Evolutionary conservation across 176 grass and related monocot genomes (phyloP), one percentile per base, ranked within the genome.

Genomic region (Carex parvula): DNA sequence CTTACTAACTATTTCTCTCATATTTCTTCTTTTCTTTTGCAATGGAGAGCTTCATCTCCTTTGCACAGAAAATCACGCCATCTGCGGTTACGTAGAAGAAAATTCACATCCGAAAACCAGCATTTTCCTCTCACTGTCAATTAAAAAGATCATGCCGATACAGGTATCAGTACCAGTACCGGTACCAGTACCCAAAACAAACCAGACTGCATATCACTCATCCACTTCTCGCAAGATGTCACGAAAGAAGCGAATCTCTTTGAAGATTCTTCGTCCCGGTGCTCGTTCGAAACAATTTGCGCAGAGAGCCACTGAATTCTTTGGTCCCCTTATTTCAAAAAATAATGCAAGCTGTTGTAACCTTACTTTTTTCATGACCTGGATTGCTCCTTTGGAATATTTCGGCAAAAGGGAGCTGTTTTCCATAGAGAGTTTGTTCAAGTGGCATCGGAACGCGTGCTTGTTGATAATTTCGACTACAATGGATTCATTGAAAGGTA

Each of bases 341-440:
- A 29, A 32, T 76, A 29, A 32, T 76, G 26, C 85, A 2, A 81
- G 67, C 60, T 94, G 92, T 60, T 94, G 92, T 60, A 78, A 41
- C 53, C 64, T 33, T 18, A 87, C 85, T 64, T 98, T 98, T 84
- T 93, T 98, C 84, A 94, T 94, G 88, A 91, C 88, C 35, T 98
- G 92, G 92, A 85, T 98, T 63, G 87, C 95, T 46, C 82, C 95
- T 42, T 88, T 91, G 1, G 69, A 70, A 64, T 65, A 73, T n/a
- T 98, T 94, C 66, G 88, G 89, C 69, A 64, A 63, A n/a, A 87
- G 92, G 44, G 95, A 98, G 86, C 24, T 91, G 61, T 84, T 93
- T 69, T 71, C 88, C 37, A 39, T 98, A 54, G 95, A 98, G 89
- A 98, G 91, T 79, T 79, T 98, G 79, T 94, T 98, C 84, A 83